Conservation (phyloP, 2,329 filamentous ascomycete genomes). For the Exophiala sideris region DNA sequence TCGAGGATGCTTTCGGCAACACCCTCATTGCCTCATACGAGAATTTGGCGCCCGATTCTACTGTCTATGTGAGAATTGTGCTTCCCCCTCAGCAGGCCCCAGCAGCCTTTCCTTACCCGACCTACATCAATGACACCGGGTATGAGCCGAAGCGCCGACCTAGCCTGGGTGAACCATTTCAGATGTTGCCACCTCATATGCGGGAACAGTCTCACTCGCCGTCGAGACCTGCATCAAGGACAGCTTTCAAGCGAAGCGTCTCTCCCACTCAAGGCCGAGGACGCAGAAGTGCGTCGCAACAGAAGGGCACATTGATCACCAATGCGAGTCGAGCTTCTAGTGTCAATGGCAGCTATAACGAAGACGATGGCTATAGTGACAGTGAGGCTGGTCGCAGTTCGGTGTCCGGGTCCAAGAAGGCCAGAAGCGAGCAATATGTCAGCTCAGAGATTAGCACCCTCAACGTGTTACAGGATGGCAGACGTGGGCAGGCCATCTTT, state of each 20-base stretch:
- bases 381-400: slow-evolving; percentile 78
- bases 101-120: slow-evolving; percentile 43
- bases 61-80: slow-evolving; percentile 85
- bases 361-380: slow-evolving; percentile 83
- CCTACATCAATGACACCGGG: slow-evolving; percentile 49
- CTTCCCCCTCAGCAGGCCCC: slow-evolving; percentile 52
- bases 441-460: slow-evolving; percentile 97
- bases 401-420: slow-evolving; percentile 66
- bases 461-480: slow-evolving; percentile 95
- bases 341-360: slow-evolving; percentile 56
- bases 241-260: slow-evolving; percentile 71
- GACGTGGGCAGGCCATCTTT: slow-evolving; percentile 89
- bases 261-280: slow-evolving; percentile 69
- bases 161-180: slow-evolving; percentile 62
- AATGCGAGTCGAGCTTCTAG: slow-evolving; percentile 61
- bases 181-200: slow-evolving; percentile 58
- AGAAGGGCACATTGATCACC: slow-evolving; percentile 67
- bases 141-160: slow-evolving; percentile 51
- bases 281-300: slow-evolving; percentile 73
- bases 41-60: slow-evolving; percentile 90
- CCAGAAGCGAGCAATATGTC: slow-evolving; percentile 77
- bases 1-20: slow-evolving; percentile 84
- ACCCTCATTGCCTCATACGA: slow-evolving; percentile 94
- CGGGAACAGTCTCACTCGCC: slow-evolving; percentile 59
- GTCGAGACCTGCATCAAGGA: slow-evolving; percentile 66